Percentiles rank a stretch among this genome's conserved stretches.
Evolutionary conservation across 1,139 yeast species (phyloP).

Genomic region (Lodderomyces elongisporus): DNA sequence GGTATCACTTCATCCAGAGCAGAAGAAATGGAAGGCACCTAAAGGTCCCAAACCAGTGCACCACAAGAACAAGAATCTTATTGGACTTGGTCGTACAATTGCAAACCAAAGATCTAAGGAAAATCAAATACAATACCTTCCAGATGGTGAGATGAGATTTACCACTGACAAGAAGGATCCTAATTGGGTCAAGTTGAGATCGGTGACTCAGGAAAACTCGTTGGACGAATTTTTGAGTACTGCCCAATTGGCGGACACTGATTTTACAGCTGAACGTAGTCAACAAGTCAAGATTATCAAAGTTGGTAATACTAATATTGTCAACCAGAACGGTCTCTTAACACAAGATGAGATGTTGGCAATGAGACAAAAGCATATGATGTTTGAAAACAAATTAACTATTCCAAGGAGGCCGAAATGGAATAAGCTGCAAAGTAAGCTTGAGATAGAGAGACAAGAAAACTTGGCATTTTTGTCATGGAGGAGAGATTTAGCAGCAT

Average conservation of each 20-base stretch:
- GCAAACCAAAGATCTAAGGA: constrained; percentile 70
- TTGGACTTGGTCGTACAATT: constrained; percentile 83
- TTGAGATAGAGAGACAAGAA: constrained; percentile 81
- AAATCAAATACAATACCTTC: constrained; percentile 64
- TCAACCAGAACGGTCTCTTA: constrained; percentile 46
- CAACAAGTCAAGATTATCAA: constrained; percentile 81
- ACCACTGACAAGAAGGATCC: constrained; percentile 82
- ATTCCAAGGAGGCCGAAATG: constrained; percentile 94
- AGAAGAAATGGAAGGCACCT: constrained; percentile 58
- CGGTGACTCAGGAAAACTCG: constrained; percentile 92
- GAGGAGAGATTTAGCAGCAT: constrained; percentile 83
- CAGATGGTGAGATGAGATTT: constrained; percentile 82
- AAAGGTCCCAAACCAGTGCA: constrained; percentile 89
- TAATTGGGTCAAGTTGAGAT: constrained; percentile 82
- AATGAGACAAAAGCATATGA: constrained; percentile 61
- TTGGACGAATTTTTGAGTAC: constrained; percentile 92
- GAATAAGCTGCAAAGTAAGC: constrained; percentile 65
- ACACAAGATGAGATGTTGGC: constrained; percentile 63
- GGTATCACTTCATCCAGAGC: constrained; percentile 44
- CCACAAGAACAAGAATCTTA: constrained; percentile 73
- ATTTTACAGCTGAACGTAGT: constrained; percentile 86
- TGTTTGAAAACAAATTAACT: constrained; percentile 75
- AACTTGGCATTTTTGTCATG: constrained; percentile 87
- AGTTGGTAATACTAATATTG: constrained; percentile 56
- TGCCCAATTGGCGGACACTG: constrained; percentile 93